Percentiles rank a stretch among this genome's conserved stretches.
These are phyloP conservation scores for Alternaria sp. DNA, from an alignment of 2,329 filamentous ascomycete species.

Conservation along the genomic window DNA sequence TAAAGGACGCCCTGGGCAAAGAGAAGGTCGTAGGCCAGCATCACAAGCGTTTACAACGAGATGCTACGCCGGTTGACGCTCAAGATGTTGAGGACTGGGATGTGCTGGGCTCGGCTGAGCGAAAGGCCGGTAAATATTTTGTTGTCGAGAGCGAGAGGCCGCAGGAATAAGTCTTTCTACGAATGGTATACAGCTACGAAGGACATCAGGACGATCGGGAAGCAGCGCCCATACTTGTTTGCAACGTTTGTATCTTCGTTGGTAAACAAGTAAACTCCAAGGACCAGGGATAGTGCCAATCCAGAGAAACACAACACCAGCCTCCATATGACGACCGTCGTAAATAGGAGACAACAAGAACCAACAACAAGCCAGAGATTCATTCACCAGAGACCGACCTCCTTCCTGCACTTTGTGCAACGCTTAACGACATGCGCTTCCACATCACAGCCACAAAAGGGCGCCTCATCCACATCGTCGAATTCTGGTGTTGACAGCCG, in stretches of 20 bases:
- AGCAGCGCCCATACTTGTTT: neutral
- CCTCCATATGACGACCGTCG: neutral
- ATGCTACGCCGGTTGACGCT: conserved; percentile 52
- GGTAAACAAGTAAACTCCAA: neutral
- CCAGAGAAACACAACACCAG: neutral
- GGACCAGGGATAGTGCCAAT: neutral
- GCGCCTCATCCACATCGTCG: conserved; percentile 31
- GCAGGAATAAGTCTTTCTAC: conserved; percentile 26
- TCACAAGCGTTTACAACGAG: conserved; percentile 59
- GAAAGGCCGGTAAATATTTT: conserved; percentile 76
- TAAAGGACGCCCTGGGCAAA: conserved; percentile 64
- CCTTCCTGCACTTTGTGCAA: conserved; percentile 29
- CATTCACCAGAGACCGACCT: conserved; percentile 1
- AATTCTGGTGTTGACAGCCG: conserved; percentile 49
- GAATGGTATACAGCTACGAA: neutral
- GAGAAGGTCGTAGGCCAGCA: conserved; percentile 69
- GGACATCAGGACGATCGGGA: no score
- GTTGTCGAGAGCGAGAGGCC: conserved; percentile 72
- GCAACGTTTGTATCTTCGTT: neutral
- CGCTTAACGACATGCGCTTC: conserved; percentile 19
- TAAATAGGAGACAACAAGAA: neutral
- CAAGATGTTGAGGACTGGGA: conserved; percentile 71
- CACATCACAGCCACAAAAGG: conserved; percentile 47
- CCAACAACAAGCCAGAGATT: neutral
- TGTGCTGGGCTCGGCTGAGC: conserved; percentile 70